Conservation (phyloP, 306 rosid species). For the Dryas drummondii region DNA sequence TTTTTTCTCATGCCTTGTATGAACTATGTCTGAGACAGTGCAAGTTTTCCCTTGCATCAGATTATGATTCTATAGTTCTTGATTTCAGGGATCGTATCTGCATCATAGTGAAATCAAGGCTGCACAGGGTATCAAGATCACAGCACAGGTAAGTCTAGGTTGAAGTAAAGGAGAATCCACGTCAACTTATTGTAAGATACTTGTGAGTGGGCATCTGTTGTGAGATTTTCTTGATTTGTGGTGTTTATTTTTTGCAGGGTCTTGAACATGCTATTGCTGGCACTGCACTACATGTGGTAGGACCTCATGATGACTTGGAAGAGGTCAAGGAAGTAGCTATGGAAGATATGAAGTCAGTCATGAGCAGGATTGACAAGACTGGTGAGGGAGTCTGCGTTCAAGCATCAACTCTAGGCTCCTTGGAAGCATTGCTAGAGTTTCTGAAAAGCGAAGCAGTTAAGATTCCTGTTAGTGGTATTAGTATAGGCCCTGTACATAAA, state of each 20-base stretch:
- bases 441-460: constrained; percentile 82
- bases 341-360: constrained; percentile 82
- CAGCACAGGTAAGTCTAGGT: constrained; percentile 74
- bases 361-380: constrained; percentile 84
- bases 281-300: constrained; percentile 78
- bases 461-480: constrained; percentile 93
- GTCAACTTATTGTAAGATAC: neutral
- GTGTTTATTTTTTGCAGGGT: constrained; percentile 49
- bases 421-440: constrained; percentile 94
- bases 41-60: neutral
- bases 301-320: constrained; percentile 81
- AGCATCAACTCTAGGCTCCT: constrained; percentile 92
- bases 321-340: constrained; percentile 64
- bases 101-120: constrained; percentile 98
- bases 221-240: neutral
- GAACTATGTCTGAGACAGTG: neutral
- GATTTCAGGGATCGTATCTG: constrained; percentile 80
- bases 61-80: constrained; percentile 19
- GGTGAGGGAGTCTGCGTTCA: constrained; percentile 99
- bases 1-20: neutral
- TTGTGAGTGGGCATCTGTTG: neutral
- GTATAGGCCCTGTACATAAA: constrained; percentile 95
- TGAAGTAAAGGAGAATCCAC: constrained; percentile 15
- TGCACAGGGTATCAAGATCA: constrained; percentile 94
- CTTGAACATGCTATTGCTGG: constrained; percentile 99